phyloP scores from a whole-genome alignment of 2,329 filamentous ascomycete species.

The Aureobasidium sp. region DNA sequence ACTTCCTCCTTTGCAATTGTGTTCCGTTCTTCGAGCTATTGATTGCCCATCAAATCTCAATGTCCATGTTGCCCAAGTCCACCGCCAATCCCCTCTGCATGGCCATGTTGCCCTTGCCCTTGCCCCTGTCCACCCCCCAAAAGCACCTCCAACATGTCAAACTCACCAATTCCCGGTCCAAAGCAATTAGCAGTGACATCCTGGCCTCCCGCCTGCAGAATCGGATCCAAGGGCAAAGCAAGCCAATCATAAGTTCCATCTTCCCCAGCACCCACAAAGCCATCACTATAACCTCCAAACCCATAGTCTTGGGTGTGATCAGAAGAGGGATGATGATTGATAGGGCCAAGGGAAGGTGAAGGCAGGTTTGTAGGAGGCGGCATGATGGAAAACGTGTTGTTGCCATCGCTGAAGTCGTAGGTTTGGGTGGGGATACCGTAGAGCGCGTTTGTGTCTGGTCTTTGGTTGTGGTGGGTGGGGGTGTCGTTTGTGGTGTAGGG shows the following conservation, averaged over 20 bases:
- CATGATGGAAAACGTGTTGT: constrained; percentile 37
- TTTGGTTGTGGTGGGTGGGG: not conserved
- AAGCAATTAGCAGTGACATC: constrained; percentile 48
- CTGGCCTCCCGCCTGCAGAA: constrained; percentile 48
- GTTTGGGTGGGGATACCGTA: constrained; percentile 36
- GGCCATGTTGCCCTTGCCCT: not conserved
- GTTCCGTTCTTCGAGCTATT: too few species aligned
- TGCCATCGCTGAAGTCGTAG: constrained; percentile 33
- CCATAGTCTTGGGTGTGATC: constrained; percentile 10
- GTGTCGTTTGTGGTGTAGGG: not conserved
- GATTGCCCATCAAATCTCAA: not conserved
- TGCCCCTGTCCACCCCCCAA: constrained; percentile 16
- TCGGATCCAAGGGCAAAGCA: constrained; percentile 51
- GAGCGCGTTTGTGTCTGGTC: constrained; percentile 22
- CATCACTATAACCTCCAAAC: constrained; percentile 9
- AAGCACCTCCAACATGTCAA: constrained; percentile 42
- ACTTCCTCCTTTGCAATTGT: not conserved
- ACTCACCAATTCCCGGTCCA: constrained; percentile 56
- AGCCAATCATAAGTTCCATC: constrained; percentile 42
- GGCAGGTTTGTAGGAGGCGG: constrained; percentile 31
- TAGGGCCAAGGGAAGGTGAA: not conserved
- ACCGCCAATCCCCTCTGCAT: not conserved
- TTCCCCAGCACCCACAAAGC: constrained; percentile 14
- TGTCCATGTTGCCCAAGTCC: not conserved
- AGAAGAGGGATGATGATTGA: constrained; percentile 7